Conservation (phyloP, 129 eudicot species). For the Calendula officinalis region DNA sequence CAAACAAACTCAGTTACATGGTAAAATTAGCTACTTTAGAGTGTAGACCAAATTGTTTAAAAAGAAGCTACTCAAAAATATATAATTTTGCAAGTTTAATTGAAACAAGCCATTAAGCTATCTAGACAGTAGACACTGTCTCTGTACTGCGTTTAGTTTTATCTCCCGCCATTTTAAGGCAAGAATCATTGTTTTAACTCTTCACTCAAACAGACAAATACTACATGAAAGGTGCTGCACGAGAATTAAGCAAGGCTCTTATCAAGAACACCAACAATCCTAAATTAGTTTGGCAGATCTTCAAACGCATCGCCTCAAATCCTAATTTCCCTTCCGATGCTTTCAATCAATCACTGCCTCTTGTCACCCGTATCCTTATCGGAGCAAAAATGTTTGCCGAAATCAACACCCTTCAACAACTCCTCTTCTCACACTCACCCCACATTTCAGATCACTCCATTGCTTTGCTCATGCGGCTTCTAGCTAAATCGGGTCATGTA, state of each 20-base stretch:
- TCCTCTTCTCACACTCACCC: constrained; percentile 39
- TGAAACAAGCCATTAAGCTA: too few species aligned
- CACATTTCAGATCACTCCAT: constrained; percentile 20
- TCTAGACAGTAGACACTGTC: too few species aligned
- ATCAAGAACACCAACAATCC: constrained; percentile 62
- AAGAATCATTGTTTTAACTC: too few species aligned
- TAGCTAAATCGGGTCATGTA: constrained; percentile 48
- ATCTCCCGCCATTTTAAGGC: neutral
- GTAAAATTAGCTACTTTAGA: too few species aligned
- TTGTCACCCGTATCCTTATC: constrained; percentile 54
- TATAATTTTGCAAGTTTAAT: too few species aligned
- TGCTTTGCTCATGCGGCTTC: constrained; percentile 31
- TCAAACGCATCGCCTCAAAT: constrained; percentile 54
- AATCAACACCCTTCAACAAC: constrained; percentile 51
- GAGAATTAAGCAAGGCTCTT: constrained; percentile 46
- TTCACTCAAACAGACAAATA: neutral
- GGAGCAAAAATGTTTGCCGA: constrained; percentile 56
- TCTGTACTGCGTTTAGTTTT: neutral
- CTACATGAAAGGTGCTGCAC: constrained; percentile 33
- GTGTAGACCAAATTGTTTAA: too few species aligned
- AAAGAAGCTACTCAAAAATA: too few species aligned
- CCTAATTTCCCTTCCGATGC: constrained; percentile 18
- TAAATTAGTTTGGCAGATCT: constrained; percentile 68
- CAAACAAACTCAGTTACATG: too few species aligned
- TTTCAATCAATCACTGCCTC: constrained; percentile 39